Evolutionary conservation across 192 early-diverging fungal species (phyloP).

Genomic region (Coemansia sp.): DNA sequence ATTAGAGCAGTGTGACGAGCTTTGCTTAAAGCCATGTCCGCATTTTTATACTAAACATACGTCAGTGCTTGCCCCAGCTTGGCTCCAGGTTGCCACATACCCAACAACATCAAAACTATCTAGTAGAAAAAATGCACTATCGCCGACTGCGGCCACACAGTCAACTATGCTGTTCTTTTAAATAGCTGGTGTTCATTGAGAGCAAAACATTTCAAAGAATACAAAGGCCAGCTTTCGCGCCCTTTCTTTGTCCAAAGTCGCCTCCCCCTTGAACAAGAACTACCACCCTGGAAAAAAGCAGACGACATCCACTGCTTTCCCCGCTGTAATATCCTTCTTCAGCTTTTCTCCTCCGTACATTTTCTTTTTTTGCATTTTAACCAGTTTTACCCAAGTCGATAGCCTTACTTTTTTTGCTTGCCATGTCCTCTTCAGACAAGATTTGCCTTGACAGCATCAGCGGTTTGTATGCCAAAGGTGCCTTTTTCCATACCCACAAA

Average conservation of each 20-base stretch:
- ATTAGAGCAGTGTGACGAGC: no score
- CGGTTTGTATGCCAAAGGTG: neutral
- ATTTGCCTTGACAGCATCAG: neutral
- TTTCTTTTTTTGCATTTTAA: neutral
- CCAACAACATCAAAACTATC: no score
- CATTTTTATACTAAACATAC: no score
- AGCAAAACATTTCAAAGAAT: neutral
- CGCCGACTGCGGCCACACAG: no score
- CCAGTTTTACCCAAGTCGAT: neutral
- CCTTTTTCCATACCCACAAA: neutral
- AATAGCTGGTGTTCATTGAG: neutral
- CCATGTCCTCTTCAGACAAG: neutral
- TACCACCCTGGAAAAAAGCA: neutral
- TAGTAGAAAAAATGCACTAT: no score
- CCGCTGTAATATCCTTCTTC: neutral
- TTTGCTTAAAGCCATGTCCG: no score
- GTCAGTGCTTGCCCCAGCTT: no score
- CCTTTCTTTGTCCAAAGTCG: neutral
- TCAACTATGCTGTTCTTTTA: neutral
- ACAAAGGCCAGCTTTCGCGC: neutral
- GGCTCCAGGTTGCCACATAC: no score
- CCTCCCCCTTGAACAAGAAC: neutral
- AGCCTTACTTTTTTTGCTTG: neutral
- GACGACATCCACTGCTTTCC: neutral
- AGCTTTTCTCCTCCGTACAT: neutral